These are phyloP conservation scores for Penicillium sp. DNA, from an alignment of 2,329 filamentous ascomycete species.

Conservation along the genomic window DNA sequence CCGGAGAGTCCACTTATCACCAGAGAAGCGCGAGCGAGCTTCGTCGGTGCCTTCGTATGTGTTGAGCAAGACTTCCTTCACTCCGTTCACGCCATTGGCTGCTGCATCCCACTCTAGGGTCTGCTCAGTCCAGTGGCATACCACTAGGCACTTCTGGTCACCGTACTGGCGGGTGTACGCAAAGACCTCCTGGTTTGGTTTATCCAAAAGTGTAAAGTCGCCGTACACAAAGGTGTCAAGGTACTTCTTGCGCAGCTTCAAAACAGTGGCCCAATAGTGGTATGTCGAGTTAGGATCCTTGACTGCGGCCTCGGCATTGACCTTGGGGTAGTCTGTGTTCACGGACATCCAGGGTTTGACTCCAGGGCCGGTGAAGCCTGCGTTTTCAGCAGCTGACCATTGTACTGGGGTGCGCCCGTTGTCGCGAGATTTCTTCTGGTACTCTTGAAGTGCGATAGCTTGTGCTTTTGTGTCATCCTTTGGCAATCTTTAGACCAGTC, in stretches of 20 bases:
- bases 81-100: constrained; percentile 27
- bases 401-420: constrained; percentile 73
- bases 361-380: constrained; percentile 62
- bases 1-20: constrained; percentile 32
- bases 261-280: constrained; percentile 62
- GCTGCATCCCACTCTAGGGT: constrained; percentile 35
- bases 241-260: constrained; percentile 62
- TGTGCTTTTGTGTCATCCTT: constrained; percentile 33
- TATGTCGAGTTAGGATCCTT: constrained; percentile 54
- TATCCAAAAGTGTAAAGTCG: constrained; percentile 58
- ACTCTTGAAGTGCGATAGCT: constrained; percentile 33
- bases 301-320: constrained; percentile 60
- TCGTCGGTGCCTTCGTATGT: constrained; percentile 29
- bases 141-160: constrained; percentile 35
- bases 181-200: constrained; percentile 57
- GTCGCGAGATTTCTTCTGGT: constrained; percentile 56
- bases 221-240: constrained; percentile 69
- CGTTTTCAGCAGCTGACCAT: constrained; percentile 63
- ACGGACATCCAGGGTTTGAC: constrained; percentile 69
- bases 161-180: constrained; percentile 53
- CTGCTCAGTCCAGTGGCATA: constrained; percentile 39
- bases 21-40: constrained; percentile 24
- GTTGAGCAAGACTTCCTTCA: constrained; percentile 35
- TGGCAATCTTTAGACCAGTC: constrained; percentile 29
- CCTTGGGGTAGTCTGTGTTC: constrained; percentile 62